Conservation (phyloP, 1,139 yeast species). For the Yamadazyma triangularis region DNA sequence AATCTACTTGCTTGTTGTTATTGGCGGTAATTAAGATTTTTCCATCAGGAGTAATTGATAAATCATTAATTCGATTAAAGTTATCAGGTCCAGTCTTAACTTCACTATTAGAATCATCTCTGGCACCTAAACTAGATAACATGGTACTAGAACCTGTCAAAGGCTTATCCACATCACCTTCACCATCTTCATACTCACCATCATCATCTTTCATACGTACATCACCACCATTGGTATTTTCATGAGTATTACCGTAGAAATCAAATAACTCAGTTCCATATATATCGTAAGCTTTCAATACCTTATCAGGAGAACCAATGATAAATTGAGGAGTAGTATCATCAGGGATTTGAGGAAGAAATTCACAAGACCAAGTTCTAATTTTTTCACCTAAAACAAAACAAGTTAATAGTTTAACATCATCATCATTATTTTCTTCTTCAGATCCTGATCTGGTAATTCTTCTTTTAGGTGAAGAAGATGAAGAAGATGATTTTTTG, state of each 20-base stretch:
- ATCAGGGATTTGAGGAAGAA: slow-evolving; percentile 44
- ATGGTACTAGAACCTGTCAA: background rate
- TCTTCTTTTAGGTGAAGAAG: too few species aligned
- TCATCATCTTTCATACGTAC: slow-evolving; percentile 13
- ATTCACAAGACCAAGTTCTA: slow-evolving; percentile 65
- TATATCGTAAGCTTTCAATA: slow-evolving; percentile 57
- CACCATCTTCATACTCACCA: slow-evolving; percentile 19
- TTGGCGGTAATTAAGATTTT: slow-evolving; percentile 59
- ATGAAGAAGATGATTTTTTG: slow-evolving; percentile 1
- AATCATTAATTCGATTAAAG: slow-evolving; percentile 58
- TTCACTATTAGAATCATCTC: background rate
- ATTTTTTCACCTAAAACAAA: slow-evolving; percentile 40
- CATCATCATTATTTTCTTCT: too few species aligned
- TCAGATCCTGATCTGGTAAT: too few species aligned
- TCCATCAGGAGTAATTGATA: slow-evolving; percentile 62
- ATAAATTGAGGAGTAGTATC: slow-evolving; percentile 49
- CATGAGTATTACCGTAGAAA: slow-evolving; percentile 39
- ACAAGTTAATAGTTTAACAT: slow-evolving; percentile 24
- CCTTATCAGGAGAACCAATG: slow-evolving; percentile 76
- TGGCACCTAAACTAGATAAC: background rate
- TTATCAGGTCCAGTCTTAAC: slow-evolving; percentile 8
- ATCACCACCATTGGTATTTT: slow-evolving; percentile 12
- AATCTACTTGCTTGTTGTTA: slow-evolving; percentile 52
- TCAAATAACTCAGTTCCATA: slow-evolving; percentile 40
- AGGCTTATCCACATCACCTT: slow-evolving; percentile 28